Base-by-base conservation (phyloP, 2,329 filamentous ascomycete genomes). In the Fusarium fujikuroi region DNA sequence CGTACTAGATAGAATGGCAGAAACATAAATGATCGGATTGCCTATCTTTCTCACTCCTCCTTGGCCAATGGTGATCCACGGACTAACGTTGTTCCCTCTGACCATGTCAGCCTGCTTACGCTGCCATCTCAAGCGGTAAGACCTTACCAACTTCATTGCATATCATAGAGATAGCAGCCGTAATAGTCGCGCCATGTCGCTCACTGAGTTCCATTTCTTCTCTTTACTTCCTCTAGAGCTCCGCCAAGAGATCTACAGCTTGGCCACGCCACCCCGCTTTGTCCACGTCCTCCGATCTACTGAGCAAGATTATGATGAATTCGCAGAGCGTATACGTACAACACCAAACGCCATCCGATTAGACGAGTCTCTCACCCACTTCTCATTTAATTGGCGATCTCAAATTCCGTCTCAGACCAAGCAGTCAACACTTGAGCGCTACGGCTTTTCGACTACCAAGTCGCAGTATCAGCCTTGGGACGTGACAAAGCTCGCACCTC, bases 1-100 rank as follows among this genome's bases (percentile, higher is more conserved):
- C 72, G 11, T 72, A 49, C 3, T 72, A 67, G 52, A 23, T 2
- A 23, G 30, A 34, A 14, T 7, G 16, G 47, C n/a, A 50, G 47
- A 23, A 23, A 19, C 16, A 34, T 14, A 14, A 23, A 34, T 7
- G n/a, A n/a, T n/a, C n/a, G n/a, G n/a, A n/a, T n/a, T n/a, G n/a
- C n/a, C n/a, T n/a, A n/a, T n/a, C n/a, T n/a, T n/a, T n/a, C n/a
- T n/a, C n/a, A 14, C 4, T 18, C 5, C 6, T 9, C 5, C 11
- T 5, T 19, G 8, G 3, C 47, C 47, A 52, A 19, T 39, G 2
- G 0, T 0, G 2, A 8, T 3, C 5, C 4, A 23, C 52, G 52
- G 52, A 56, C 15, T 43, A 32, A 56, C 8, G 7, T 18, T 56
- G 1, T 56, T 54, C 52, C 52, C 2, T 6, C 15, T 2, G 15